Evolutionary conservation across 2,329 filamentous ascomycete species (phyloP).

Genomic region (Tolypocladium tundrense): DNA sequence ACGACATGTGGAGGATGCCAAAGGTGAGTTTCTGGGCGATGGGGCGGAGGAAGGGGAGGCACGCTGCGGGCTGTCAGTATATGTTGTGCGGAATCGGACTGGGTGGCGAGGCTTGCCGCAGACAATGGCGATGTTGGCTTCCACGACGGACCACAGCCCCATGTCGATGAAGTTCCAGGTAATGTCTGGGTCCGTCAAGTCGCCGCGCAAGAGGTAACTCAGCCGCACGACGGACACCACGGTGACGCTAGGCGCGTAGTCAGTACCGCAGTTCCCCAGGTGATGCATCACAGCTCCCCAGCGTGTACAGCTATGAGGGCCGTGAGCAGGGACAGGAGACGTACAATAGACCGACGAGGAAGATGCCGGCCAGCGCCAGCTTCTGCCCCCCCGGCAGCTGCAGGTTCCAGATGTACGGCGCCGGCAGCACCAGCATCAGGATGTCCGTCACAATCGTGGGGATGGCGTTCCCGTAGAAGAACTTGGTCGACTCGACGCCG

Average conservation of each 20-base stretch:
- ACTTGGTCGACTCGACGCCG: conserved; percentile 8
- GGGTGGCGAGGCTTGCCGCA: conserved; percentile 9
- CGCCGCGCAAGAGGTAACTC: conserved; percentile 1
- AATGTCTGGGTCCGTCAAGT: conserved; percentile 11
- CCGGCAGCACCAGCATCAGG: conserved; percentile 15
- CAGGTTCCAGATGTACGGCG: conserved; percentile 16
- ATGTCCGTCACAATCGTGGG: conserved; percentile 17
- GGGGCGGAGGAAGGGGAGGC: conserved; percentile 7
- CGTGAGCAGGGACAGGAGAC: not conserved
- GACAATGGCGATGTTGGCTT: conserved; percentile 13
- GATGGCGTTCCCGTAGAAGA: conserved; percentile 18
- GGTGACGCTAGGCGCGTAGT: conserved; percentile 3
- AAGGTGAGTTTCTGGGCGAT: conserved; percentile 2
- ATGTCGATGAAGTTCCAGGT: conserved; percentile 14
- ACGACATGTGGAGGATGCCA: conserved; percentile 2
- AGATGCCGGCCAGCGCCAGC: conserved; percentile 12
- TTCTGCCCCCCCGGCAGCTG: conserved; percentile 13
- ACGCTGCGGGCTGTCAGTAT: conserved; percentile 2
- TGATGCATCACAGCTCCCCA: not conserved
- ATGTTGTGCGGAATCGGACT: not conserved
- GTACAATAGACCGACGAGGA: conserved; percentile 14
- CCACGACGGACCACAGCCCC: conserved; percentile 12
- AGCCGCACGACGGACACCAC: conserved; percentile 9
- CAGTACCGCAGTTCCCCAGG: not conserved
- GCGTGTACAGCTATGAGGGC: not conserved